phyloP scores from a whole-genome alignment of 257 asterid species.

The Nicotiana sylvestris region DNA sequence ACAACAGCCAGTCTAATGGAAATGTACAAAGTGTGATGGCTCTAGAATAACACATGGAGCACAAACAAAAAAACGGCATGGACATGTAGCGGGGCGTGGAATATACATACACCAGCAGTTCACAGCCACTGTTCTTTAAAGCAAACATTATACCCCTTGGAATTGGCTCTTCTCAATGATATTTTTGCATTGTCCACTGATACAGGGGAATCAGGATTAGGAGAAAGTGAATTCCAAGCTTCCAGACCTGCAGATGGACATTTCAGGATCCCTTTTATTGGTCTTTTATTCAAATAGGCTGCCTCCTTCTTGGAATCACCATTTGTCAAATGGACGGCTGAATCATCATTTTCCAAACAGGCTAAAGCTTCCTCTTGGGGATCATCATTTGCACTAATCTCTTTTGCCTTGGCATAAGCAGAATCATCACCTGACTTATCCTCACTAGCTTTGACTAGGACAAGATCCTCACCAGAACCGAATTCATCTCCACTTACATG shows the following conservation, averaged over 20 bases:
- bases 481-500: constrained; percentile 1
- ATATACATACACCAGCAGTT: background rate
- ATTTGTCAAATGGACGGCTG: background rate
- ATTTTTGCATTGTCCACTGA: constrained; percentile 14
- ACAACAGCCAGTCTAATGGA: constrained; percentile 5
- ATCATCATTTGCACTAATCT: background rate
- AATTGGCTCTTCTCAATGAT: constrained; percentile 54
- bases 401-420: constrained; percentile 8
- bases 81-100: background rate
- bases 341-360: background rate
- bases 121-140: constrained; percentile 28
- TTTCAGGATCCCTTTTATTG: constrained; percentile 64
- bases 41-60: background rate
- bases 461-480: background rate
- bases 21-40: constrained; percentile 5
- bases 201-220: constrained; percentile 21
- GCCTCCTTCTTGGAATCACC: background rate
- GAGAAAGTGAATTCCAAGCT: constrained; percentile 18
- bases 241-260: constrained; percentile 28
- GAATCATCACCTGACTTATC: constrained; percentile 21
- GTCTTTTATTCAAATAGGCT: constrained; percentile 21
- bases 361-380: background rate
- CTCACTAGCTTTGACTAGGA: background rate
- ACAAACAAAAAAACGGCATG: background rate
- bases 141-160: constrained; percentile 66